Base-by-base conservation (phyloP, 2,329 filamentous ascomycete species). In the Graphiopsis chlorocephala region DNA sequence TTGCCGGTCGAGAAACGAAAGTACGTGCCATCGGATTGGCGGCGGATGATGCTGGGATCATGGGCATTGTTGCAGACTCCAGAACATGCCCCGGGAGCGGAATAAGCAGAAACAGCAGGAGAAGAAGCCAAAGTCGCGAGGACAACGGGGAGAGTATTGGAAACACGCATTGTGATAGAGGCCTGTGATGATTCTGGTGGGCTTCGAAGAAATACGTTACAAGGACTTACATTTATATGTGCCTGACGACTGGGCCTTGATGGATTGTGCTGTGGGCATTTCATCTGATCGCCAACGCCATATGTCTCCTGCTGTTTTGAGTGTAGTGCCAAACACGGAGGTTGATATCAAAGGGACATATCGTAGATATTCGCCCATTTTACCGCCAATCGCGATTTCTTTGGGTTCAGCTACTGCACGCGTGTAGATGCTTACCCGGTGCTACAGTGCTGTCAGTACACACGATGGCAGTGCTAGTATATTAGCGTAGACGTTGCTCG, bases 1-100 rank as follows among this genome's bases (percentile, higher is more conserved):
- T 80, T 79, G 25, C 81, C 81, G 0, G 83, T 85, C 0, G 82
- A 82, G 70, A 85, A 85, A 11, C 82, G 81, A 71, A 80, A 85
- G 71, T 85, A 85, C 0, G 69, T 81, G 17, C 81, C 79, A 69
- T 85, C 83, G 1, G 77, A 73, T 29, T 74, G 72, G 65, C 82
- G 79, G 6, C 76, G 77, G 68, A 85, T 81, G 45, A 85, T 68
- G 1, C 78, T 73, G 0, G 83, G 83, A 65, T 85, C 83, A 66
- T 84, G 82, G 7, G 78, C 75, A 63, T 82, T 80, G 56, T 65
- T 75, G 71, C 80, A 82, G 14, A 70, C 68, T 45, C 80, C 80
- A 11, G 72, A 75, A 73, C 80, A 82, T 26, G 75, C 29, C 58
- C 76, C 68, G 17, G 79, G 80, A 55, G 77, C 71, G 48, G 78